Evolutionary conservation across 805 yeast genomes (phyloP).

Genomic region (Blastobotrys peoriensis): DNA sequence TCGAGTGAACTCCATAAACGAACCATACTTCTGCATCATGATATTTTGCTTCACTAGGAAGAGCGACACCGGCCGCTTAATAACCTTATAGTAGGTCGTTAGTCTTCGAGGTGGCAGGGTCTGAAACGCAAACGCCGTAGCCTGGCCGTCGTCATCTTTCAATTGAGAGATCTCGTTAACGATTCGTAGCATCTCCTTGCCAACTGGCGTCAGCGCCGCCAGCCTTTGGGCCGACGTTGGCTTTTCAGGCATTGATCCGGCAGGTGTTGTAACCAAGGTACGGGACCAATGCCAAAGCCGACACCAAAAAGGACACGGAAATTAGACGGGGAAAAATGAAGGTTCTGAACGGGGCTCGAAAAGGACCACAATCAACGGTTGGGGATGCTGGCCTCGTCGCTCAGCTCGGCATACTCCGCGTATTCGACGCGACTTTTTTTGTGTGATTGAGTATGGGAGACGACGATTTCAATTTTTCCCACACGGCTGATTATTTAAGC

Average conservation of each 20-base stretch:
- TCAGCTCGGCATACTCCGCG: too few species aligned
- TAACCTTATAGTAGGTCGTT: conserved; percentile 74
- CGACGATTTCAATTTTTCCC: too few species aligned
- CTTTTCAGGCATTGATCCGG: conserved; percentile 9
- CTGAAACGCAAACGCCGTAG: conserved; percentile 54
- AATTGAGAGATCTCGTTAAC: conserved; percentile 30
- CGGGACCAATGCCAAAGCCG: too few species aligned
- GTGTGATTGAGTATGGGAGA: too few species aligned
- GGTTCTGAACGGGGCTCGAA: too few species aligned
- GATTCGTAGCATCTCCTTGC: conserved; percentile 15
- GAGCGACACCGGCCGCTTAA: conserved; percentile 76
- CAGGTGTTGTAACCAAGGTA: too few species aligned
- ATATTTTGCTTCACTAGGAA: conserved; percentile 57
- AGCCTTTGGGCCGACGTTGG: background rate
- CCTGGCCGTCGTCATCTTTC: conserved; percentile 34
- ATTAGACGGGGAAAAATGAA: too few species aligned
- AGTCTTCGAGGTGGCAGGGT: conserved; percentile 66
- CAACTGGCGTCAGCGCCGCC: background rate
- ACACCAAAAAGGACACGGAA: too few species aligned
- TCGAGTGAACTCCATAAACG: conserved; percentile 61
- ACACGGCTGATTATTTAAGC: background rate
- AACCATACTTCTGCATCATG: conserved; percentile 47
- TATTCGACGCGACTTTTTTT: too few species aligned
- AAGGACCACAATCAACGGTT: too few species aligned
- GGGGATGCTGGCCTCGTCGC: too few species aligned